Evolutionary conservation across 1,139 yeast species (phyloP).

Genomic region (Blastobotrys raffinosifermentans): DNA sequence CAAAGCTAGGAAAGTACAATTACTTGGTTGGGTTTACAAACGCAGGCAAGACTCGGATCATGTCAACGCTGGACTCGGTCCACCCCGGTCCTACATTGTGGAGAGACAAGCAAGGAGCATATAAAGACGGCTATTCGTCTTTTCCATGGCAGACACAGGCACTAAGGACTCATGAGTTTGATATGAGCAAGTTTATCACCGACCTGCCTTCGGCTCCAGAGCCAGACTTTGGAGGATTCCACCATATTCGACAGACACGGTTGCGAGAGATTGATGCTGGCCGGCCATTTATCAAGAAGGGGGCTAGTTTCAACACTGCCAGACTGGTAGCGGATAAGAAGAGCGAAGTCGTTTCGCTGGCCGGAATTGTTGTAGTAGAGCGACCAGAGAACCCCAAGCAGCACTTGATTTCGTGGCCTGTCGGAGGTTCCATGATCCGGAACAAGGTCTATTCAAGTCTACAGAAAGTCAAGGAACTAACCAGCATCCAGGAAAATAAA

Average conservation of each 20-base stretch:
- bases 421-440: slow-evolving; percentile 12
- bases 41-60: slow-evolving; percentile 66
- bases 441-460: slow-evolving; percentile 10
- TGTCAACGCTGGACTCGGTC: slow-evolving; percentile 8
- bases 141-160: slow-evolving; percentile 23
- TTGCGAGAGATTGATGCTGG: slow-evolving; percentile 22
- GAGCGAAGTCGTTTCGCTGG: slow-evolving; percentile 23
- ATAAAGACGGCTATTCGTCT: slow-evolving; percentile 10
- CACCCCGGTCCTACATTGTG: too few relatives aligned
- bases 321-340: slow-evolving; percentile 20
- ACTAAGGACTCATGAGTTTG: slow-evolving; percentile 16
- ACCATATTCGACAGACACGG: slow-evolving; percentile 14
- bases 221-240: slow-evolving; percentile 14
- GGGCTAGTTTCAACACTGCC: slow-evolving; percentile 18
- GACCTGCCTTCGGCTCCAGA: slow-evolving; percentile 25
- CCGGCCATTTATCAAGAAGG: slow-evolving; percentile 15
- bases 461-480: background rate
- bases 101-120: too few relatives aligned
- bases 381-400: slow-evolving; percentile 7
- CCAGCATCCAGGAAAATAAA: slow-evolving; percentile 3
- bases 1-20: slow-evolving; percentile 39
- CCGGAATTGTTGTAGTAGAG: slow-evolving; percentile 25
- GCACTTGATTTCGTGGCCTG: slow-evolving; percentile 19
- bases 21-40: slow-evolving; percentile 70
- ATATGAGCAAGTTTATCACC: slow-evolving; percentile 15